Conservation (phyloP, 352 stramenopile species). For the Discostella stelligera region DNA sequence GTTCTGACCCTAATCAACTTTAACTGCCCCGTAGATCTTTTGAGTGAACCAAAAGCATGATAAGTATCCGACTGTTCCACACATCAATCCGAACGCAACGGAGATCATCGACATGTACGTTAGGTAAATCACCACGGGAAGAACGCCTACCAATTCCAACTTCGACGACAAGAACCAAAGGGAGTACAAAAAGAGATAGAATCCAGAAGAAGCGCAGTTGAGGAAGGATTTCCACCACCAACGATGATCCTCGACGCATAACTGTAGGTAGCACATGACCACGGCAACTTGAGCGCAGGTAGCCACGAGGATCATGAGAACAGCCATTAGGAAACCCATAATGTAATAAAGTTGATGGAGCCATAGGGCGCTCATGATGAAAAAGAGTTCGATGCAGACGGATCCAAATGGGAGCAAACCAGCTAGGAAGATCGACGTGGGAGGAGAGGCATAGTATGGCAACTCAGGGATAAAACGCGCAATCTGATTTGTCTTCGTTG, state of each 20-base stretch:
- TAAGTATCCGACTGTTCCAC: slow-evolving; percentile 93
- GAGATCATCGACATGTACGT: slow-evolving; percentile 99
- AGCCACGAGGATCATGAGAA: slow-evolving; percentile 95
- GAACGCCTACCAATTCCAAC: slow-evolving; percentile 91
- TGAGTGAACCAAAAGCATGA: slow-evolving; percentile 97
- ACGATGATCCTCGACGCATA: slow-evolving; percentile 98
- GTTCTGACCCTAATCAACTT: slow-evolving; percentile 93
- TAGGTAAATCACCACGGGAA: slow-evolving; percentile 91
- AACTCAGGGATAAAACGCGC: slow-evolving; percentile 85
- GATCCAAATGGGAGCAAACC: slow-evolving; percentile 98
- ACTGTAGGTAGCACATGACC: slow-evolving; percentile 99
- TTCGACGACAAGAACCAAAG: slow-evolving; percentile 96
- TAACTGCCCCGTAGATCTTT: slow-evolving; percentile 97
- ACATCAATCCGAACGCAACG: slow-evolving; percentile 93
- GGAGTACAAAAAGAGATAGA: slow-evolving; percentile 99
- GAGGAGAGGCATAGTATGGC: slow-evolving; percentile 94
- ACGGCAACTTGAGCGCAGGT: slow-evolving; percentile 99
- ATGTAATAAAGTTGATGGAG: slow-evolving; percentile 99
- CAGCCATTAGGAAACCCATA: slow-evolving; percentile 99
- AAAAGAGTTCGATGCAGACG: slow-evolving; percentile 99
- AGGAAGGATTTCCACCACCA: slow-evolving; percentile 95
- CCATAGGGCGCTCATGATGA: slow-evolving; percentile 99
- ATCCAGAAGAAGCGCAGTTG: slow-evolving; percentile 91
- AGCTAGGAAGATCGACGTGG: slow-evolving; percentile 93
- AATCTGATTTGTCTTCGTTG: slow-evolving; percentile 86